Conservation (phyloP, 768 basidiomycete species). For the Amanita phalloides region DNA sequence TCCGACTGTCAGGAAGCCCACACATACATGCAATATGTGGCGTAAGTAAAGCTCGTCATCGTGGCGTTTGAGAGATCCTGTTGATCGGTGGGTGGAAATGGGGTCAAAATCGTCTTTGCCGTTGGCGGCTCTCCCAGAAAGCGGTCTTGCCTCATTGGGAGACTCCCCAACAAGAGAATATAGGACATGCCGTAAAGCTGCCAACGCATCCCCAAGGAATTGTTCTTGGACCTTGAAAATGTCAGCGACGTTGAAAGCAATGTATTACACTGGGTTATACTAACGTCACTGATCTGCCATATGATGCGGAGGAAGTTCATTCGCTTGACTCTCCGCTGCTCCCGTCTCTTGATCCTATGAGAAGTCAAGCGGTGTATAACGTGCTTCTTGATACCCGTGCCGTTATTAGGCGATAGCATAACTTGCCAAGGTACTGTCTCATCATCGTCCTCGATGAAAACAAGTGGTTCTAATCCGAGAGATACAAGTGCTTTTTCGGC, state of each 20-base stretch:
- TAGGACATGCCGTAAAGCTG: constrained; percentile 30
- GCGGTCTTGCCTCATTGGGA: constrained; percentile 10
- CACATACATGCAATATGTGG: constrained; percentile 37
- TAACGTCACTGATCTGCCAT: constrained; percentile 64
- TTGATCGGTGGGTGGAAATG: constrained; percentile 23
- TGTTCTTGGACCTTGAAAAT: constrained; percentile 3
- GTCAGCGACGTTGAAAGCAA: background rate
- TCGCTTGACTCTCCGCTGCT: constrained; percentile 14
- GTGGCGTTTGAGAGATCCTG: constrained; percentile 16
- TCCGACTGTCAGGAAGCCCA: constrained; percentile 50
- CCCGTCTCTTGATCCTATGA: constrained; percentile 6
- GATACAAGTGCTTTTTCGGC: constrained; percentile 59
- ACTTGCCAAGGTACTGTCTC: constrained; percentile 28
- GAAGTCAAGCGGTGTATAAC: constrained; percentile 27
- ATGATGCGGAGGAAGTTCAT: constrained; percentile 41
- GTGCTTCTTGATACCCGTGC: constrained; percentile 56
- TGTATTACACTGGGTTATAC: constrained; percentile 13
- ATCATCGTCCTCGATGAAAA: constrained; percentile 22
- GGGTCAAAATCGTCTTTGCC: constrained; percentile 52
- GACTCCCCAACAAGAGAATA: constrained; percentile 22
- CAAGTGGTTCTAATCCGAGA: constrained; percentile 55
- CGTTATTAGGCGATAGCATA: constrained; percentile 30
- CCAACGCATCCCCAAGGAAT: constrained; percentile 10
- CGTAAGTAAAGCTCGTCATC: constrained; percentile 19
- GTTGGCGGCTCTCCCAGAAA: constrained; percentile 19